Evolutionary conservation across 352 stramenopile species (phyloP).

Genomic region (Phytophthora hibernalis): DNA sequence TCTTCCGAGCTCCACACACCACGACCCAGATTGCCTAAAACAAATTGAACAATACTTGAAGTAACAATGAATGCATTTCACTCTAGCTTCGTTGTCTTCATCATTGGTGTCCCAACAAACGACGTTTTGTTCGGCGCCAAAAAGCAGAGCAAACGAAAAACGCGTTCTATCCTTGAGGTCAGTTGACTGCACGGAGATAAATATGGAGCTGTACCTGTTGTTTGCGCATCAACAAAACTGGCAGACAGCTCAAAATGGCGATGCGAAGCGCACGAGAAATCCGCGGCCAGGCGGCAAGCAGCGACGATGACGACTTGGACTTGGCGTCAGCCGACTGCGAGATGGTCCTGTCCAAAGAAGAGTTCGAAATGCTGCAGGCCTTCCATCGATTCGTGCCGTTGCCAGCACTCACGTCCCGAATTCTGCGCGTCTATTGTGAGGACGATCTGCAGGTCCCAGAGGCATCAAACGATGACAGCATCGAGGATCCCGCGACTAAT

Average conservation of each 20-base stretch:
- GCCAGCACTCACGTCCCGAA: constrained; percentile 57
- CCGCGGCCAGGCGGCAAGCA: constrained; percentile 2
- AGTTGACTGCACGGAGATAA: constrained; percentile 25
- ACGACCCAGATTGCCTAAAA: constrained; percentile 32
- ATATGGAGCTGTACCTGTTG: neutral
- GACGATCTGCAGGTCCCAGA: constrained; percentile 60
- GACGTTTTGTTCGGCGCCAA: neutral
- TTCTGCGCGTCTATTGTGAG: constrained; percentile 60
- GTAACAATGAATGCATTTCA: neutral
- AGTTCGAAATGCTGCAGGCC: constrained; percentile 63
- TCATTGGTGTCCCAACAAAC: neutral
- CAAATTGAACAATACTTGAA: constrained; percentile 16
- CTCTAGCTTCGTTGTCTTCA: neutral
- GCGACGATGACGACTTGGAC: constrained; percentile 18
- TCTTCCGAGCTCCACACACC: constrained; percentile 9
- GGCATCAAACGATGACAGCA: constrained; percentile 7
- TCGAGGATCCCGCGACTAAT: constrained; percentile 1
- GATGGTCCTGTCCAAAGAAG: constrained; percentile 56
- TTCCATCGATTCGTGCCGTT: constrained; percentile 66
- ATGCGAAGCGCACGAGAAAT: constrained; percentile 22
- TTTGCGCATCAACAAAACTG: neutral
- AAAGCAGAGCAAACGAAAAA: neutral
- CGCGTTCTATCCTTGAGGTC: constrained; percentile 12
- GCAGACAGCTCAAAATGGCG: constrained; percentile 6
- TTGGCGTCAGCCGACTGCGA: constrained; percentile 33